Conservation (phyloP, 345 rosid genomes). For the Salix brachista region DNA sequence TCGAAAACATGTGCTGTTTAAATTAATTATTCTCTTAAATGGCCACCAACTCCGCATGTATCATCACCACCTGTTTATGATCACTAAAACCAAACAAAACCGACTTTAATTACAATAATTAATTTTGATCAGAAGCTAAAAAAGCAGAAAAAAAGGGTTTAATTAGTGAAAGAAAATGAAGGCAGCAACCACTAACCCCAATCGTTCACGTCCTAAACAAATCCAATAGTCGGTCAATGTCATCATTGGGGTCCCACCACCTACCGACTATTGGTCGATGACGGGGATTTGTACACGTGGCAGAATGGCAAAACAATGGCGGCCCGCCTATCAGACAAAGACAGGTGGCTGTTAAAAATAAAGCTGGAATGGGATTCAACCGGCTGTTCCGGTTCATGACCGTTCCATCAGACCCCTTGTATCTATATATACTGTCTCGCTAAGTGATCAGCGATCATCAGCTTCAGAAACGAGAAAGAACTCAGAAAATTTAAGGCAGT, state of each 20-base stretch:
- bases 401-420: neutral
- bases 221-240: conserved; percentile 48
- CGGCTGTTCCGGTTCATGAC: conserved; percentile 9
- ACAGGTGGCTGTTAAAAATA: conserved; percentile 28
- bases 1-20: neutral
- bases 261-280: conserved; percentile 23
- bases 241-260: conserved; percentile 28
- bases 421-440: conserved; percentile 27
- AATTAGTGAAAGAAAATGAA: conserved; percentile 19
- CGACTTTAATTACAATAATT: conserved; percentile 2
- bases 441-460: neutral
- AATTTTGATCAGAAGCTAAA: neutral
- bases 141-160: neutral
- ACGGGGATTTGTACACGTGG: conserved; percentile 29
- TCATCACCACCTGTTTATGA: neutral
- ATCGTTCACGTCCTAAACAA: conserved; percentile 35
- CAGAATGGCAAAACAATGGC: conserved; percentile 8
- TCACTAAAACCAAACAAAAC: conserved; percentile 6
- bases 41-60: neutral
- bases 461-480: neutral
- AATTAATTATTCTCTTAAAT: no score
- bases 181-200: conserved; percentile 17
- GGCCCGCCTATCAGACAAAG: conserved; percentile 27
- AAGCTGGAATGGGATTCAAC: conserved; percentile 11
- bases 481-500: neutral